Evolutionary conservation across 2,329 filamentous ascomycete species (phyloP).

Genomic region (Clonostachys rhizophaga): DNA sequence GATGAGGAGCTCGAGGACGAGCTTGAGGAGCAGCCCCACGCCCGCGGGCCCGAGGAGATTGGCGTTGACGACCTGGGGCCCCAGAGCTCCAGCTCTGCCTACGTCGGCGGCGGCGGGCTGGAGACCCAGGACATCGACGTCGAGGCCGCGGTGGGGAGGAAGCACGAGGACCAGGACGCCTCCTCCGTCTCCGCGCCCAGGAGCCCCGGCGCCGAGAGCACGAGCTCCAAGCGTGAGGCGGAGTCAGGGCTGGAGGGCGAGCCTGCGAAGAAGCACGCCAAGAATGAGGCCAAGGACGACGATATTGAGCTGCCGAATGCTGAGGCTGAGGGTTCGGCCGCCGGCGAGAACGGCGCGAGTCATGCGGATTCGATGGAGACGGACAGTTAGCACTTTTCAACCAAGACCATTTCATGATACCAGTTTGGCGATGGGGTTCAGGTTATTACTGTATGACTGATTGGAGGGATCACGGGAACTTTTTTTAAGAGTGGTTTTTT

Average conservation of each 20-base stretch:
- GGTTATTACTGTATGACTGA: no score
- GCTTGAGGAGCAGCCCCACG: constrained; percentile 66
- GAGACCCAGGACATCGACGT: constrained; percentile 53
- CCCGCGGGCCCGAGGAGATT: constrained; percentile 77
- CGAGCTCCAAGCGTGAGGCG: constrained; percentile 54
- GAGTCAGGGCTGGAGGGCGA: constrained; percentile 38
- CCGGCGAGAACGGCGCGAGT: neutral
- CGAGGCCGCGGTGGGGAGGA: constrained; percentile 56
- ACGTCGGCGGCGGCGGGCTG: constrained; percentile 29
- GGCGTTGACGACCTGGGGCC: constrained; percentile 84
- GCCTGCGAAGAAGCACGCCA: constrained; percentile 45
- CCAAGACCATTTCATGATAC: neutral
- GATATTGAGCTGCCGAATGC: constrained; percentile 2
- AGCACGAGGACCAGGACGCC: constrained; percentile 18
- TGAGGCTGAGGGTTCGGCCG: constrained; percentile 5
- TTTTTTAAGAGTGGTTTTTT: no score
- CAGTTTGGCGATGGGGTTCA: neutral
- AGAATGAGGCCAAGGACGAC: constrained; percentile 26
- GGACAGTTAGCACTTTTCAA: constrained; percentile 6
- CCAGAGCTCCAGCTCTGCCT: constrained; percentile 43
- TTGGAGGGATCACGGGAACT: no score
- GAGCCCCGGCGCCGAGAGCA: constrained; percentile 34
- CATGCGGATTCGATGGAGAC: constrained; percentile 8
- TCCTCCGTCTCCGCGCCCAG: constrained; percentile 13
- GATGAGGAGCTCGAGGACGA: constrained; percentile 40